These are phyloP conservation scores for Phaeophleospora eucalypticola DNA, from an alignment of 2,329 filamentous ascomycete genomes.

Conservation along the genomic window DNA sequence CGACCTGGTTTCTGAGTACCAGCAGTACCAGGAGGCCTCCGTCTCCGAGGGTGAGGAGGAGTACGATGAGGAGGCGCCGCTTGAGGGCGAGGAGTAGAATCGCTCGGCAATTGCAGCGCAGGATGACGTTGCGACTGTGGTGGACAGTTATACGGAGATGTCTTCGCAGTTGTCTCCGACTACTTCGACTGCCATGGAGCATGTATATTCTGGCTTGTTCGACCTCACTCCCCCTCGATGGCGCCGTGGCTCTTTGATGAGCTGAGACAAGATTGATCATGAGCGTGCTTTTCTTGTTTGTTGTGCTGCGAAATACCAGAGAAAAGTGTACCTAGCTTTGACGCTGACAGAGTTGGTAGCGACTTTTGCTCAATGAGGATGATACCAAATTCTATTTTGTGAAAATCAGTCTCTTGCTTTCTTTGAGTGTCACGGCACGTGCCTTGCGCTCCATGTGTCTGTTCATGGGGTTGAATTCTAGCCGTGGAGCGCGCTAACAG, in stretches of 20 bases:
- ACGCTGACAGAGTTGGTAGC: conserved; percentile 2
- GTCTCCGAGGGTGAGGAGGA: conserved; percentile 97
- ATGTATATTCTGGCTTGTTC: not conserved
- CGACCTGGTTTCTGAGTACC: conserved; percentile 98
- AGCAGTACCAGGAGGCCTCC: conserved; percentile 99
- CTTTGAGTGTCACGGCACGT: too few species aligned
- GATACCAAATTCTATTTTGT: not conserved
- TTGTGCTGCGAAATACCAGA: conserved; percentile 2
- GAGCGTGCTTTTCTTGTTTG: not conserved
- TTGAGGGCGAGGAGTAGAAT: conserved; percentile 66
- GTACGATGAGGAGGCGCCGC: conserved; percentile 77
- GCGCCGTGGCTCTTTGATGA: not conserved
- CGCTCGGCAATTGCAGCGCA: conserved; percentile 1
- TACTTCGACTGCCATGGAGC: not conserved
- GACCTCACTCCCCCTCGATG: not conserved
- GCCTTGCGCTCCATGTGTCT: too few species aligned
- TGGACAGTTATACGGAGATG: not conserved
- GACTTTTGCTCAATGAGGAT: not conserved
- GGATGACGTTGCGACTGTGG: not conserved
- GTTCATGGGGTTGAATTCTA: too few species aligned
- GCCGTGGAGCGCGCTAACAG: too few species aligned
- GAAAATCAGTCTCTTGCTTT: too few species aligned
- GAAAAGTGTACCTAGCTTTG: conserved; percentile 4
- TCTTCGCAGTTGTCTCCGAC: not conserved
- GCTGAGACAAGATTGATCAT: not conserved